Evolutionary conservation across 2,329 filamentous ascomycete genomes (phyloP), one percentile per base, ranked within the genome.

Genomic region (Allantophomopsis cytisporea): DNA sequence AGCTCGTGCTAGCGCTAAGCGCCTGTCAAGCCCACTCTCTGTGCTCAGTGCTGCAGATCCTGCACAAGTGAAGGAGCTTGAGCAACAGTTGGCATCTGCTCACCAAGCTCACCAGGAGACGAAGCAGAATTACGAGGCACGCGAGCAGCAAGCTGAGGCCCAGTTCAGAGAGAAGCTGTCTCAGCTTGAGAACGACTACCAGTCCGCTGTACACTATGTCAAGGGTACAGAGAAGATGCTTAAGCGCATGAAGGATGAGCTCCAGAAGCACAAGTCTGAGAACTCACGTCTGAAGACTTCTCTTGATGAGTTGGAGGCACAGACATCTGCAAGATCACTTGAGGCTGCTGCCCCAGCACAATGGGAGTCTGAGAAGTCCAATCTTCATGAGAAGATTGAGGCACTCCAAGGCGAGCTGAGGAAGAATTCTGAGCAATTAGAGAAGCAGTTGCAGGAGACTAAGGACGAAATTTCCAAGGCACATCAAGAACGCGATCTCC

Each of bases 181-280:
- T 43, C 88, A 94, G 55, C 76, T 98, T 23, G 88, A 96, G 61
- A 94, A 88, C 56, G 91, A 98, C 58, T 95, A 98, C 57, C 87
- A 95, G 60, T 94, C 91, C 33, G 89, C 91, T 13, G 88, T 96
- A 37, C 91, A 95, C 60, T 98, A 98, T 54, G 85, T 98, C 49
- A 93, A 94, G 61, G 91, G 91, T 42, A 96, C 91, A 2, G 91
- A 98, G 62, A 96, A 95, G 71, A 95, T 98, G 87, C 74, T 98
- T 37, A 88, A 91, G 61, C 89, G 93, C 60, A 89, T 98, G 71
- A 96, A 96, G 65, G 87, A 95, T 53, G 91, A 98, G 62, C 69
- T 98, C n/a, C 71, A 82, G 40, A 84, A 87, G 42, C 91, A 93
- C 63, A 96, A 96, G 69, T 64, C 76, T 11, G 83, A 91, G 44